phyloP scores from a whole-genome alignment of 2,329 filamentous ascomycete species.

The Botrytis aclada region DNA sequence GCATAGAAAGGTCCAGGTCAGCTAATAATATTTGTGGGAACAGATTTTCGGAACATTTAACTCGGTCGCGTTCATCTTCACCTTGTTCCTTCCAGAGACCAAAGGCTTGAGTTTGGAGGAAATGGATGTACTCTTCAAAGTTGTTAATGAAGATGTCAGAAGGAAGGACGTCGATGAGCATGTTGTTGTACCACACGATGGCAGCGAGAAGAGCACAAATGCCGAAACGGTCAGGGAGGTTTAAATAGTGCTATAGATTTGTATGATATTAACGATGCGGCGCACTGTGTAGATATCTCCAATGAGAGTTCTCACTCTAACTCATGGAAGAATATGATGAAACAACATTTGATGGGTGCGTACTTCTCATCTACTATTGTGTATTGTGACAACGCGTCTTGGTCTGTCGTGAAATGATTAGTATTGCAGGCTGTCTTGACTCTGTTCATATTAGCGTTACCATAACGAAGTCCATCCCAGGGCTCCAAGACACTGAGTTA shows the following conservation, averaged over 20 bases:
- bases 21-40: neutral
- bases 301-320: neutral
- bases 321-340: neutral
- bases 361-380: neutral
- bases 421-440: neutral
- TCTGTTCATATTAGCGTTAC: neutral
- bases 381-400: neutral
- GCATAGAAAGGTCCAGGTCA: neutral
- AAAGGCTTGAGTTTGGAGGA: conserved; percentile 24
- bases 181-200: neutral
- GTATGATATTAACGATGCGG: neutral
- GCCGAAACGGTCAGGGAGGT: neutral
- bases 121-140: conserved; percentile 24
- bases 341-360: neutral
- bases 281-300: neutral
- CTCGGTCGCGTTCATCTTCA: conserved; percentile 39
- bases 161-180: conserved; percentile 18
- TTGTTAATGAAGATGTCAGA: conserved; percentile 17
- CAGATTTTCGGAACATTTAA: conserved; percentile 25
- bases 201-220: neutral
- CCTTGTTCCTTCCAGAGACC: conserved; percentile 37
- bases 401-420: neutral
- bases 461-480: neutral
- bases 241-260: neutral
- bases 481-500: neutral